phyloP scores from a whole-genome alignment of 495 filamentous ascomycete genomes.

The Copromyces sp. region DNA sequence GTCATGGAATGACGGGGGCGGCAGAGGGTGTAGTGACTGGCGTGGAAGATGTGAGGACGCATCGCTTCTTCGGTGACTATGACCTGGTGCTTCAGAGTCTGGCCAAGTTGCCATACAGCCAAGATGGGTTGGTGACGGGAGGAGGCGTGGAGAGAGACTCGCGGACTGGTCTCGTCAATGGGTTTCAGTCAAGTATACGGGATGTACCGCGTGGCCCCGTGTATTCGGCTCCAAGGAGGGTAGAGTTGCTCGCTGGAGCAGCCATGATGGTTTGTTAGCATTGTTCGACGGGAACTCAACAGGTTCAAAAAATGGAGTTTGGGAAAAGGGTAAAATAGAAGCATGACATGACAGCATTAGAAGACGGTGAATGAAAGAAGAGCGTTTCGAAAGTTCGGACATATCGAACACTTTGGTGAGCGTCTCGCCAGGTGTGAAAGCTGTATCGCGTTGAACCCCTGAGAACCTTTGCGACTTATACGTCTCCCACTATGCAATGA shows the following conservation, averaged over 20 bases:
- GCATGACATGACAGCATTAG: neutral
- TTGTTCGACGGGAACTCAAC: neutral
- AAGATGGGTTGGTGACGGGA: conserved; percentile 24
- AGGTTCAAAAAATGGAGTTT: neutral
- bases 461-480: neutral
- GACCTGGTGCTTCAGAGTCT: conserved; percentile 20
- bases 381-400: neutral
- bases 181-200: conserved; percentile 16
- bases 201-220: neutral
- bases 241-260: neutral
- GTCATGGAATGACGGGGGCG: conserved; percentile 25
- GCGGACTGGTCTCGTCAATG: conserved; percentile 27
- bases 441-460: neutral
- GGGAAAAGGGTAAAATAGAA: neutral
- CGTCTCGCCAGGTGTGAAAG: neutral
- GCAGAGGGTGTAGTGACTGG: neutral
- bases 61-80: conserved; percentile 35
- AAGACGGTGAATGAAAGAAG: neutral
- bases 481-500: neutral
- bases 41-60: conserved; percentile 24
- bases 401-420: neutral
- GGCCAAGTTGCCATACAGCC: conserved; percentile 11
- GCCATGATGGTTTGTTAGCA: neutral
- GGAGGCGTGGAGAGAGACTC: conserved; percentile 24
- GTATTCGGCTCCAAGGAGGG: neutral